Evolutionary conservation across 331 rosid genomes (phyloP).

Genomic region (Arachis monticola): DNA sequence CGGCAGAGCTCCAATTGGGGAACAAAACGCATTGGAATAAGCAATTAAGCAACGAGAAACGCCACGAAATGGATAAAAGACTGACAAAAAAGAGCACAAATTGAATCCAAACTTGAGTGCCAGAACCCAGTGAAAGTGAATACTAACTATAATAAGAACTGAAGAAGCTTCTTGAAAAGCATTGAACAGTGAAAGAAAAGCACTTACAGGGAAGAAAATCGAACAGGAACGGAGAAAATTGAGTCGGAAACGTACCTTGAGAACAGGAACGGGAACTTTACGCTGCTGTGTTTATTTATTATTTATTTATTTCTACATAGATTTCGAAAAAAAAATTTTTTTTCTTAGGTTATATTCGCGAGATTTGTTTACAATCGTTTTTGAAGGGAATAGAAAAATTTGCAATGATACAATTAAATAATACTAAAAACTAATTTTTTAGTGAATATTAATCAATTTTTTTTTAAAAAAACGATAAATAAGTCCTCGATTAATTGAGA

Average conservation of each 20-base stretch:
- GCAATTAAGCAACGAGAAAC: slow-evolving; percentile 19
- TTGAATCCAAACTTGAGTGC: slow-evolving; percentile 34
- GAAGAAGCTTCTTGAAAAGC: slow-evolving; percentile 12
- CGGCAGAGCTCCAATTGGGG: slow-evolving; percentile 27
- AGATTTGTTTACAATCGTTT: no score
- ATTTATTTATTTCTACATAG: no score
- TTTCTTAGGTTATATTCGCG: no score
- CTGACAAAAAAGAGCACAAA: slow-evolving; percentile 13
- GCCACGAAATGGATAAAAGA: neutral
- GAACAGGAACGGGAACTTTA: no score
- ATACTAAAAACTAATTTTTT: no score
- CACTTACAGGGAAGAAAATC: slow-evolving; percentile 20
- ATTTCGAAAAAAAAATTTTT: no score
- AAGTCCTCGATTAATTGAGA: no score
- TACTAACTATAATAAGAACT: neutral
- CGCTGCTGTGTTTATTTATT: no score
- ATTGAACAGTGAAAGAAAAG: slow-evolving; percentile 4
- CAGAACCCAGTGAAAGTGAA: slow-evolving; percentile 18
- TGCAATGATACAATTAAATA: no score
- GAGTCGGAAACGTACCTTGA: slow-evolving; percentile 44
- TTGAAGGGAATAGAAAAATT: no score
- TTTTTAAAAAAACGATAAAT: no score
- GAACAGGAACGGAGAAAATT: slow-evolving; percentile 20
- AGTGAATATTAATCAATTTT: no score
- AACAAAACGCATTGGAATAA: slow-evolving; percentile 32